A percentile compares a stretch with the other conserved stretches of the same genome.
phyloP scores from a whole-genome alignment of 257 asterid species.

The Nicotiana obtusifolia region DNA sequence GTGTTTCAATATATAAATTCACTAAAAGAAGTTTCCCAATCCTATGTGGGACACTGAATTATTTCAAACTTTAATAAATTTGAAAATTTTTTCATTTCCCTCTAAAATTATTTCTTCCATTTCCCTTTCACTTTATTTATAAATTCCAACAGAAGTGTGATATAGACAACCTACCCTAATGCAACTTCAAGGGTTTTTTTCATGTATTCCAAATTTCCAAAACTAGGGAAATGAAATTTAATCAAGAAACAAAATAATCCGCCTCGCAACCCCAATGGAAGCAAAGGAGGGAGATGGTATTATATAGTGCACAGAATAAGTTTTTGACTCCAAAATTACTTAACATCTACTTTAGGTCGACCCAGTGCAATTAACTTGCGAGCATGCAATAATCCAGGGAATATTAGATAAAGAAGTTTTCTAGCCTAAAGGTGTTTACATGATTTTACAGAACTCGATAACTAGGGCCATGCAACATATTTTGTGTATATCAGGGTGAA shows the following conservation, averaged over 20 bases:
- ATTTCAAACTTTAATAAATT: too few species aligned
- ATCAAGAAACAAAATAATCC: neutral
- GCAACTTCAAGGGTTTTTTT: neutral
- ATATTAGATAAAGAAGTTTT: neutral
- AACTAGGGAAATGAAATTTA: neutral
- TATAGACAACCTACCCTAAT: too few species aligned
- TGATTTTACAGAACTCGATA: neutral
- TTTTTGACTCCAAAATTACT: neutral
- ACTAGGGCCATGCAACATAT: slow-evolving; percentile 5
- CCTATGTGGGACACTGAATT: too few species aligned
- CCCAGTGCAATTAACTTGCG: neutral
- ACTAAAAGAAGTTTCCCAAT: too few species aligned
- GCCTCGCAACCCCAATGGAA: neutral
- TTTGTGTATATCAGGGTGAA: neutral
- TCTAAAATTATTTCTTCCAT: too few species aligned
- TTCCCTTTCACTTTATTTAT: too few species aligned
- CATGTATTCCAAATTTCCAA: too few species aligned
- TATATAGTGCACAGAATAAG: neutral
- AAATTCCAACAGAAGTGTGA: too few species aligned
- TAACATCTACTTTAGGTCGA: neutral
- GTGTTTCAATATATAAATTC: too few species aligned
- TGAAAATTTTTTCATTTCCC: too few species aligned
- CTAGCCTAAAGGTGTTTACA: neutral
- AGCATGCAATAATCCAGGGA: neutral
- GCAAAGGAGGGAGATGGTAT: neutral